Evolutionary conservation across 306 rosid species (phyloP).

Genomic region (Fragaria iinumae): DNA sequence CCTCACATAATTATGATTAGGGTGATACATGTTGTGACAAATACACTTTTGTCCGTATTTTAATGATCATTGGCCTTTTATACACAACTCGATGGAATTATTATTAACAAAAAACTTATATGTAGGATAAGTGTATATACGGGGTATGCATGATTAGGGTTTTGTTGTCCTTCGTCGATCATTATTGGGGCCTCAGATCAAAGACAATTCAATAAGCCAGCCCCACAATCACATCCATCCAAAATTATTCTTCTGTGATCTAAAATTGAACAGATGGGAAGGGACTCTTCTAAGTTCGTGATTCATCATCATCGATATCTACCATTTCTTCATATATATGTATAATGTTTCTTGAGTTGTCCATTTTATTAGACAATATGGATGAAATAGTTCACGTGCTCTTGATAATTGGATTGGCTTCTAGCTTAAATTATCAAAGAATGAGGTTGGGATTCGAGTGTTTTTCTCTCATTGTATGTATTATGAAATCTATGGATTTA

Average conservation of each 20-base stretch:
- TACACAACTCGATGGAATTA: constrained; percentile 19
- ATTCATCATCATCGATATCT: constrained; percentile 31
- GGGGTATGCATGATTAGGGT: constrained; percentile 17
- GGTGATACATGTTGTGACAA: constrained; percentile 47
- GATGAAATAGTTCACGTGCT: constrained; percentile 46
- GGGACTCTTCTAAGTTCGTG: constrained; percentile 35
- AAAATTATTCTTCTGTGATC: constrained; percentile 42
- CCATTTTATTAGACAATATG: constrained; percentile 32
- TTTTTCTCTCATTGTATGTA: neutral
- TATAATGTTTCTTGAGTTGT: constrained; percentile 34
- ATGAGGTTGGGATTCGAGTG: neutral
- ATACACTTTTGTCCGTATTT: constrained; percentile 50
- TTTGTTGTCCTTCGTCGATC: constrained; percentile 21
- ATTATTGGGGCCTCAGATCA: constrained; percentile 30
- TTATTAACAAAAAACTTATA: constrained; percentile 1
- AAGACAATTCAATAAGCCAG: constrained; percentile 32
- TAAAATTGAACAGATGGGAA: constrained; percentile 47
- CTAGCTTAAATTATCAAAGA: neutral
- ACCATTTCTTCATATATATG: constrained; percentile 2
- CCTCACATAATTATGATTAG: constrained; percentile 44
- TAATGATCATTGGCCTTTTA: constrained; percentile 45
- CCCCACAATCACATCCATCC: constrained; percentile 48
- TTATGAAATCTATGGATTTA: neutral
- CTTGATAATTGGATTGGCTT: constrained; percentile 27
- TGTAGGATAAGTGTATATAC: constrained; percentile 30